Evolutionary conservation across 441 rosid species (phyloP), one percentile per base, ranked within the genome.

Genomic region (Adansonia grandidieri): DNA sequence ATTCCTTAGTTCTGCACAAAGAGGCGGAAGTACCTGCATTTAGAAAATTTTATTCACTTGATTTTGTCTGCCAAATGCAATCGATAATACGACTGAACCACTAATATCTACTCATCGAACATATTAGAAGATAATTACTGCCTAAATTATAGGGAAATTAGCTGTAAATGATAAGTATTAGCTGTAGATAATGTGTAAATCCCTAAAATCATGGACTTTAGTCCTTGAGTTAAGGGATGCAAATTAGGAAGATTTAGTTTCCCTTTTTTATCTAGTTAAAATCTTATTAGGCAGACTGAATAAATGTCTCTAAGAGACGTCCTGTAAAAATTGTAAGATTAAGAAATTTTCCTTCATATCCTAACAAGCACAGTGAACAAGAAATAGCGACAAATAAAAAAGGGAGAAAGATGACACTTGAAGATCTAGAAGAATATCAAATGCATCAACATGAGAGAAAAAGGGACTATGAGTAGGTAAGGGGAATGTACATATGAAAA

Each of bases 1-100:
- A 87, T 96, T 96, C 85, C 99, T 90, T 78, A 96, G 97, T 86
- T 96, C 99, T 51, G 96, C 97, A 91, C 97, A 96, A 65, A 96
- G 92, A 66, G 97, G 99, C 5, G 98, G 97, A 80, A 96, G 96
- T 58, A 96, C 98, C 99, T 96, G 89, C 82, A 79, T 54, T 69
- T 22, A 20, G 82, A 68, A 72, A 66, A 80, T 17, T 8, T 10
- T 10, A 40, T 40, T 40, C 1, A 56, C 32, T 22, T 44, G 20
- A 5, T 73, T 73, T 20, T 60, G 15, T 73, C 54, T 13, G 44
- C 8, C 4, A 45, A 44, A n/a, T 9, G 48, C 47, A 22, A 71
- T 20, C 68, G 73, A 51, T 58, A 42, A 73, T 17, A 64, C 14
- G 6, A 28, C 32, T 51, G 24, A 51, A 73, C 48, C 40, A 58